These are phyloP conservation scores for Russula sp. DNA, from an alignment of 768 basidiomycete genomes.

Conservation along the genomic window DNA sequence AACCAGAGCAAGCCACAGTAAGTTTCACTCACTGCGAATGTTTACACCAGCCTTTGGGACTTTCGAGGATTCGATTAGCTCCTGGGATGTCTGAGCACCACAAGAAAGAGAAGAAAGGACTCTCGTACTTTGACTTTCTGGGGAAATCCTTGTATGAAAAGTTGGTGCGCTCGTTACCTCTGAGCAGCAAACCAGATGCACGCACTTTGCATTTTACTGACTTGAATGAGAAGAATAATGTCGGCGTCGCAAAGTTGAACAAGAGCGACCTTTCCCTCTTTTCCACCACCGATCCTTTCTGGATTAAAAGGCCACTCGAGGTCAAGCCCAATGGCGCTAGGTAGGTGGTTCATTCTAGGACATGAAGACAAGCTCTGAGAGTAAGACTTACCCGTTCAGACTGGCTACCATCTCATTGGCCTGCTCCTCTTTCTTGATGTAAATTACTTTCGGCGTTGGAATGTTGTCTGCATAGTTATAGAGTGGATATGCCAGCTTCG, in stretches of 20 bases:
- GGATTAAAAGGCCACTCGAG: slow-evolving; percentile 43
- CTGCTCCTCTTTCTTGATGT: slow-evolving; percentile 37
- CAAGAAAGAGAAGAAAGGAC: not conserved
- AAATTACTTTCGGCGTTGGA: slow-evolving; percentile 34
- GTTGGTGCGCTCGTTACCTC: not conserved
- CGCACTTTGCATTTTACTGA: slow-evolving; percentile 44
- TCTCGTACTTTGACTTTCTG: slow-evolving; percentile 35
- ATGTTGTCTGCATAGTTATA: slow-evolving; percentile 38
- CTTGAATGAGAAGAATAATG: slow-evolving; percentile 43
- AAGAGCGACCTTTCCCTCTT: slow-evolving; percentile 37
- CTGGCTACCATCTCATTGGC: slow-evolving; percentile 37
- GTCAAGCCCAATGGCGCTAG: slow-evolving; percentile 46
- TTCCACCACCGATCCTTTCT: slow-evolving; percentile 24
- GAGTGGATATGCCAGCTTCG: slow-evolving; percentile 23
- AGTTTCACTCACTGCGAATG: slow-evolving; percentile 38
- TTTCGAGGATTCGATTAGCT: slow-evolving; percentile 38
- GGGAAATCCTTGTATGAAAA: slow-evolving; percentile 36
- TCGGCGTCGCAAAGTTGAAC: slow-evolving; percentile 42
- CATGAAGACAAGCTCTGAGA: not conserved
- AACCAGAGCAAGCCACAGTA: not conserved
- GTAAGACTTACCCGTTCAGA: slow-evolving; percentile 34
- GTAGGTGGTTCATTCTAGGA: not conserved
- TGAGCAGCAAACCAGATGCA: not conserved
- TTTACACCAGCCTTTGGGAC: slow-evolving; percentile 44
- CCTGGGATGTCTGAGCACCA: slow-evolving; percentile 29